Evolutionary conservation across 2,329 filamentous ascomycete species (phyloP).

Genomic region (Diaporthe vaccinii): DNA sequence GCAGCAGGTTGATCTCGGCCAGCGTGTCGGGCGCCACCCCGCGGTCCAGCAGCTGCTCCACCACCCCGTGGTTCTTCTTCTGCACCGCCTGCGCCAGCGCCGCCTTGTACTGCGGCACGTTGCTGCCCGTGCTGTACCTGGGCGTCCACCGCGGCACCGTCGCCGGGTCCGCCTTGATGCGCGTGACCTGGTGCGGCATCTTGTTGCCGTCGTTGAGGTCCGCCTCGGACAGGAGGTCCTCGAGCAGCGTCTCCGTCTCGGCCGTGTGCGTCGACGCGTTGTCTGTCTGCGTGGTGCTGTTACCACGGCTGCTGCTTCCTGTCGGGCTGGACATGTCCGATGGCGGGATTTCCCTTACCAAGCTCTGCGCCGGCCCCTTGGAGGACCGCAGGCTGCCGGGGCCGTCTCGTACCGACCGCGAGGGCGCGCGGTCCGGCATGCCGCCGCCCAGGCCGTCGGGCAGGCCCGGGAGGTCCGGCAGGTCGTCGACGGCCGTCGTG

Average conservation of each 20-base stretch:
- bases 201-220: constrained; percentile 52
- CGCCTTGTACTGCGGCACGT: constrained; percentile 59
- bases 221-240: constrained; percentile 51
- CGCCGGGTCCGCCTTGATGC: constrained; percentile 63
- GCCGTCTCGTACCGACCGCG: constrained; percentile 46
- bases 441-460: not conserved
- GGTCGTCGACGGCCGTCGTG: constrained; percentile 21
- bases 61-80: constrained; percentile 67
- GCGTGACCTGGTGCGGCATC: constrained; percentile 58
- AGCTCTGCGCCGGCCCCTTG: constrained; percentile 37
- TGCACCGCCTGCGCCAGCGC: constrained; percentile 68
- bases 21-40: constrained; percentile 67
- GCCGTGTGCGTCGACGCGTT: constrained; percentile 47
- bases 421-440: constrained; percentile 39
- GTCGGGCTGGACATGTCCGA: constrained; percentile 40
- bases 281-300: constrained; percentile 45
- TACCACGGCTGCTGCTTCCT: constrained; percentile 27
- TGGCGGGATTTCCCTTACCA: constrained; percentile 36
- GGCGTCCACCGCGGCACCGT: constrained; percentile 67
- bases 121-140: constrained; percentile 58
- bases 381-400: constrained; percentile 40
- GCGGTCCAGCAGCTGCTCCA: constrained; percentile 70
- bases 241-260: constrained; percentile 52
- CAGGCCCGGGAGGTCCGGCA: constrained; percentile 18
- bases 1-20: constrained; percentile 61